phyloP scores from a whole-genome alignment of 2,329 filamentous ascomycete species.

The Fusarium musae region DNA sequence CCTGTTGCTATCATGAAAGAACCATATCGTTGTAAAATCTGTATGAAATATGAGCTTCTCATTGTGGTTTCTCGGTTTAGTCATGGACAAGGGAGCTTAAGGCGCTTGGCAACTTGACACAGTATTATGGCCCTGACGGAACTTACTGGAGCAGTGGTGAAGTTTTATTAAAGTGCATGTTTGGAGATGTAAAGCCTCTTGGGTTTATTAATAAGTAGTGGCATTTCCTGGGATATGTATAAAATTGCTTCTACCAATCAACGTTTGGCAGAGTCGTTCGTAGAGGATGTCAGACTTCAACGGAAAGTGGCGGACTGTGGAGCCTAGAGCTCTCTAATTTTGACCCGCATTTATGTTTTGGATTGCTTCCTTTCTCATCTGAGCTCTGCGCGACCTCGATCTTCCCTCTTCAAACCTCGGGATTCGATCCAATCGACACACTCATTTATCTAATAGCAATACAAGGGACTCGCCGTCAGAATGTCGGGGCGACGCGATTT shows the following conservation, averaged over 20 bases:
- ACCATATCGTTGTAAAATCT: constrained; percentile 30
- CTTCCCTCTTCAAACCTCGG: background rate
- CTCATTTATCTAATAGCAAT: background rate
- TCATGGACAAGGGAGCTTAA: no score
- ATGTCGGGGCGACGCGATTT: constrained; percentile 82
- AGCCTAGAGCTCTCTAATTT: constrained; percentile 9
- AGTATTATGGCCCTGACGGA: background rate
- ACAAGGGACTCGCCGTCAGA: constrained; percentile 40
- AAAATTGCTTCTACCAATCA: background rate
- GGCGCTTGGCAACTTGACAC: background rate
- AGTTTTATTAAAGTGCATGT: constrained; percentile 11
- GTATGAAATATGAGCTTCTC: constrained; percentile 4
- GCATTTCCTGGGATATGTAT: constrained; percentile 8
- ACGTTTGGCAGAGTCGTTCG: background rate
- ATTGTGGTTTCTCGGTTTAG: background rate
- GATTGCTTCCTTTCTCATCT: constrained; percentile 14
- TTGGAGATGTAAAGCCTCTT: background rate
- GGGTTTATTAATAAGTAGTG: constrained; percentile 3
- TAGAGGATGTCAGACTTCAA: background rate
- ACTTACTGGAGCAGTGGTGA: background rate
- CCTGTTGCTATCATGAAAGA: constrained; percentile 1
- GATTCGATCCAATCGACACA: background rate
- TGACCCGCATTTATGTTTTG: constrained; percentile 31
- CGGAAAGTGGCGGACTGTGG: constrained; percentile 20
- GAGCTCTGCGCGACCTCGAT: constrained; percentile 15